These are phyloP conservation scores for Plenodomus lindquistii DNA, from an alignment of 2,329 filamentous ascomycete species.

Conservation along the genomic window DNA sequence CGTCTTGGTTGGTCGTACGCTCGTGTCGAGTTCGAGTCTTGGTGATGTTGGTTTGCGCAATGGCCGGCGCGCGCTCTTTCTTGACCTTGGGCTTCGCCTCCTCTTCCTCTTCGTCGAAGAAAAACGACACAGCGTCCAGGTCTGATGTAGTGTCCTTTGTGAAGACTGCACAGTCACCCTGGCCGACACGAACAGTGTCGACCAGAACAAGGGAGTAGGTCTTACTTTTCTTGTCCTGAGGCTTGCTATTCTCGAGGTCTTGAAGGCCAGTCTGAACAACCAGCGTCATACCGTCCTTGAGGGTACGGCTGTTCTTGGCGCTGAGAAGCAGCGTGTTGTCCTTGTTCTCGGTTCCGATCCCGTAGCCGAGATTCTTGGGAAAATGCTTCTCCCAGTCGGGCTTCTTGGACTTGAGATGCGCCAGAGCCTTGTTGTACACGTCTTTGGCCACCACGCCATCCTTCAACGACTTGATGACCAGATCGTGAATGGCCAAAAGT, in stretches of 20 bases:
- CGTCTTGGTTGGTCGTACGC: slow-evolving; percentile 82
- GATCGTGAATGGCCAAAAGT: slow-evolving; percentile 78
- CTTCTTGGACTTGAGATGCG: slow-evolving; percentile 83
- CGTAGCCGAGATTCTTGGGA: slow-evolving; percentile 86
- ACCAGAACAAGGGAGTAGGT: slow-evolving; percentile 87
- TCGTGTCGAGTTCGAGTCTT: slow-evolving; percentile 91
- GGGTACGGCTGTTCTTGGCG: slow-evolving; percentile 76
- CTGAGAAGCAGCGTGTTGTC: slow-evolving; percentile 84
- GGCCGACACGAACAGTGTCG: slow-evolving; percentile 88
- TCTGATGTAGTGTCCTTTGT: slow-evolving; percentile 91
- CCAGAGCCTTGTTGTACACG: slow-evolving; percentile 84
- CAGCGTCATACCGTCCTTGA: slow-evolving; percentile 98
- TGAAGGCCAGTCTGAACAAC: slow-evolving; percentile 87
- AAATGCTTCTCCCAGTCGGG: slow-evolving; percentile 96
- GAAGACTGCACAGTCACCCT: slow-evolving; percentile 80
- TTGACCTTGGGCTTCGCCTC: slow-evolving; percentile 86
- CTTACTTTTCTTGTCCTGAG: slow-evolving; percentile 88
- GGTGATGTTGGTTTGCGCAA: slow-evolving; percentile 93
- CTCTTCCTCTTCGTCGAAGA: slow-evolving; percentile 93
- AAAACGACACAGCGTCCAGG: slow-evolving; percentile 93
- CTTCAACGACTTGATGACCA: slow-evolving; percentile 87
- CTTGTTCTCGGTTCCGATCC: slow-evolving; percentile 88
- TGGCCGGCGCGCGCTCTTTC: slow-evolving; percentile 82
- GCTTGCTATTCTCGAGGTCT: slow-evolving; percentile 82
- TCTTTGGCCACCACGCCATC: slow-evolving; percentile 88